Conservation (phyloP, 306 rosid genomes). For the Cicer bijugum region DNA sequence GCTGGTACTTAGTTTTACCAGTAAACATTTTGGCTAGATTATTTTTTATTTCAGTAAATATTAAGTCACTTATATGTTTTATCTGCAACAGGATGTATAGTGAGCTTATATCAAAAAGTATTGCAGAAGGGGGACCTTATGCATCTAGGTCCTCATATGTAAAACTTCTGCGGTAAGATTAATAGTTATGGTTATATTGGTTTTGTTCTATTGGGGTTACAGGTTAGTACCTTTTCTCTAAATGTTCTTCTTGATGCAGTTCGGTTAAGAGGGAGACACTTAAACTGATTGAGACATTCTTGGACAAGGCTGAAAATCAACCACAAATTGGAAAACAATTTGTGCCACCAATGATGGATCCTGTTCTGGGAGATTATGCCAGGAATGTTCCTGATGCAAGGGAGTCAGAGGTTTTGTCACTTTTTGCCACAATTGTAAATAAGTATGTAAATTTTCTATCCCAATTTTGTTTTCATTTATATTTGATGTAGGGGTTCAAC, state of each 20-base stretch:
- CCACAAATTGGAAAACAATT: conserved; percentile 91
- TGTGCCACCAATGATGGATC: conserved; percentile 98
- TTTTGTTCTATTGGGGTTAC: conserved; percentile 22
- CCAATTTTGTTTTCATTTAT: not conserved
- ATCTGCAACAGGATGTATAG: conserved; percentile 86
- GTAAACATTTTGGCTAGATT: conserved; percentile 2
- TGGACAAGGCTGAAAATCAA: conserved; percentile 98
- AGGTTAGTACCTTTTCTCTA: not conserved
- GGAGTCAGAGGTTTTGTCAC: conserved; percentile 91
- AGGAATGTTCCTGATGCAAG: conserved; percentile 96
- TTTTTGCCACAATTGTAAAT: conserved; percentile 90
- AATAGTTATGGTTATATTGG: not conserved
- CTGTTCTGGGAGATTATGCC: conserved; percentile 88
- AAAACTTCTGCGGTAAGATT: conserved; percentile 76
- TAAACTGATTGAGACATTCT: conserved; percentile 85
- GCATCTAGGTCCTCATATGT: conserved; percentile 92
- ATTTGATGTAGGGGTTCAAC: not conserved
- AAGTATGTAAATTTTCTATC: conserved; percentile 54
- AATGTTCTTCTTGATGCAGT: conserved; percentile 55
- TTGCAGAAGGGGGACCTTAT: conserved; percentile 85
- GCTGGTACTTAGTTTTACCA: not conserved
- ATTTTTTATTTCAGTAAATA: not conserved
- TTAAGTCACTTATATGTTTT: conserved; percentile 12
- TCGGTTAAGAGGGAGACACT: conserved; percentile 98
- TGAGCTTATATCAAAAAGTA: conserved; percentile 89